Evolutionary conservation across 352 stramenopile species (phyloP).

Genomic region (Globisporangium yorkense): DNA sequence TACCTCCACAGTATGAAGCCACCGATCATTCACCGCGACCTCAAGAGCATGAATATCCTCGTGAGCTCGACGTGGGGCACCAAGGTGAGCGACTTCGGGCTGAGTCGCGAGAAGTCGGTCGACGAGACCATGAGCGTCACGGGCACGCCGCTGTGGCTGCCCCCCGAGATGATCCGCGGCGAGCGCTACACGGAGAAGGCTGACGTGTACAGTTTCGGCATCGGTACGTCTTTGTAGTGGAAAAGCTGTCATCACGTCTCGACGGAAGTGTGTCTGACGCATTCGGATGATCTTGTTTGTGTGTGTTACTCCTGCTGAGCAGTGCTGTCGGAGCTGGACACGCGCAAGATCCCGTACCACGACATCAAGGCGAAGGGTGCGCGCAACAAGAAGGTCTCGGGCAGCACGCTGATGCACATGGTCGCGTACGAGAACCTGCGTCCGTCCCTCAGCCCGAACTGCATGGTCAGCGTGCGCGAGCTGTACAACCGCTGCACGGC

Average conservation of each 20-base stretch:
- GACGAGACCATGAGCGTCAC: slow-evolving; percentile 93
- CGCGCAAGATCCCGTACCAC: slow-evolving; percentile 84
- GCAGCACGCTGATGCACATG: slow-evolving; percentile 87
- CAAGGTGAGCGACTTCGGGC: slow-evolving; percentile 97
- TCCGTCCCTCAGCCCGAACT: slow-evolving; percentile 76
- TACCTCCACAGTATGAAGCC: slow-evolving; percentile 98
- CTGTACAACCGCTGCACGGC: slow-evolving; percentile 77
- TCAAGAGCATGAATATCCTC: slow-evolving; percentile 94
- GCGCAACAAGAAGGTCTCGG: slow-evolving; percentile 81
- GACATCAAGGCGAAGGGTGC: slow-evolving; percentile 81
- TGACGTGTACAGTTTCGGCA: slow-evolving; percentile 86
- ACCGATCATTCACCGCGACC: slow-evolving; percentile 98
- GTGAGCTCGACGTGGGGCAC: slow-evolving; percentile 82
- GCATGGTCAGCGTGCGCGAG: slow-evolving; percentile 76
- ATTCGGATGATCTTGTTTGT: slow-evolving; percentile 4
- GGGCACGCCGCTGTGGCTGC: slow-evolving; percentile 77
- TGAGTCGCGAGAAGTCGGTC: slow-evolving; percentile 95
- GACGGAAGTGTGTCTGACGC: not conserved
- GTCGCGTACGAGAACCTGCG: slow-evolving; percentile 86
- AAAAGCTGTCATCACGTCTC: not conserved
- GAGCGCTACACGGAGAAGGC: slow-evolving; percentile 87
- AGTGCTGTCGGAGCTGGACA: slow-evolving; percentile 84
- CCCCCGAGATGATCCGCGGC: slow-evolving; percentile 86
- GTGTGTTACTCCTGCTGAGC: not conserved
- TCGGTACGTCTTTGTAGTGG: slow-evolving; percentile 36